Percentiles rank a stretch among this genome's conserved stretches.
These are phyloP conservation scores for Sporothrix mexicana DNA, from an alignment of 2,329 filamentous ascomycete species.

Conservation along the genomic window DNA sequence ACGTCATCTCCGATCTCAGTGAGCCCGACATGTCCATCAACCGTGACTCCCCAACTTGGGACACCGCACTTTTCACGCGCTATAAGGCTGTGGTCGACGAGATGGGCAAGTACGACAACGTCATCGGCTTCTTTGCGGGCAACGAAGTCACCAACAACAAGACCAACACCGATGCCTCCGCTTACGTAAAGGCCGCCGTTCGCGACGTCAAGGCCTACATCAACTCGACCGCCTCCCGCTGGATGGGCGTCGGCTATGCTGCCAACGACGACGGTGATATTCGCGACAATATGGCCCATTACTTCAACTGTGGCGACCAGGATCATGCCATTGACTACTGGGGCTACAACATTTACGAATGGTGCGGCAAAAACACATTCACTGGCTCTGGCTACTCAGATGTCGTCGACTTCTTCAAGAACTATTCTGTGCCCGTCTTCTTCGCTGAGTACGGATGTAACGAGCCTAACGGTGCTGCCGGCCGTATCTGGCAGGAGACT, in stretches of 20 bases:
- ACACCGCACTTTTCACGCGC: slow-evolving; percentile 74
- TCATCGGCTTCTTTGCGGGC: slow-evolving; percentile 96
- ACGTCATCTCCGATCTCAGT: slow-evolving; percentile 89
- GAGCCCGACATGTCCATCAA: slow-evolving; percentile 85
- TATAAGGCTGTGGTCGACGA: slow-evolving; percentile 86
- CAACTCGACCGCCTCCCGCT: slow-evolving; percentile 76
- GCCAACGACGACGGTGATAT: slow-evolving; percentile 91
- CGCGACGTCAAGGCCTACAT: slow-evolving; percentile 97
- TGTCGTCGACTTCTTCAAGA: slow-evolving; percentile 83
- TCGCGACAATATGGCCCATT: slow-evolving; percentile 80
- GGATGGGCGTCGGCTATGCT: slow-evolving; percentile 90
- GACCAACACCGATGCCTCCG: slow-evolving; percentile 88
- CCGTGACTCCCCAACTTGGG: slow-evolving; percentile 79
- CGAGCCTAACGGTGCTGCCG: slow-evolving; percentile 61
- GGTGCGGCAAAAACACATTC: slow-evolving; percentile 88
- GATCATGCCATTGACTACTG: slow-evolving; percentile 85
- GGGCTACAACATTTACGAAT: slow-evolving; percentile 99
- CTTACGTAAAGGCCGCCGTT: slow-evolving; percentile 96
- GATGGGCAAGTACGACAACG: slow-evolving; percentile 83
- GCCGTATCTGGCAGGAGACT: slow-evolving; percentile 85
- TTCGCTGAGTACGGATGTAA: slow-evolving; percentile 99
- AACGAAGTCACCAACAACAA: slow-evolving; percentile 93
- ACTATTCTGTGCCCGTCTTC: slow-evolving; percentile 94
- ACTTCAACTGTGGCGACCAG: slow-evolving; percentile 87
- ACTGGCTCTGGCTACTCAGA: slow-evolving; percentile 77